These are phyloP conservation scores for Coemansia sp. DNA, from an alignment of 192 early-diverging fungal species.

Conservation along the genomic window DNA sequence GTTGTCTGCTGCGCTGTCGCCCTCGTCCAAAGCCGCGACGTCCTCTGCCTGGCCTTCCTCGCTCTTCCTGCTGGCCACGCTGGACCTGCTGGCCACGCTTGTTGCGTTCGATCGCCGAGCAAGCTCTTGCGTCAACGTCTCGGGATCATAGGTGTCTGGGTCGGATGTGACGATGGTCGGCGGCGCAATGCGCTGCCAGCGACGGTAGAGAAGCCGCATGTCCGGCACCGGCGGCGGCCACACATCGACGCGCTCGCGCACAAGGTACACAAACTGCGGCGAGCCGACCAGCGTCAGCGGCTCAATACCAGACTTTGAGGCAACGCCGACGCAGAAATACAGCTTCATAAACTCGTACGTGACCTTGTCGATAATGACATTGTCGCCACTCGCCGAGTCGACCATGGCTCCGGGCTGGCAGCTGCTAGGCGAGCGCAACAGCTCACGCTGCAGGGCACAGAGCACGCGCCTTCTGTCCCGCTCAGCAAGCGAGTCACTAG, in stretches of 20 bases:
- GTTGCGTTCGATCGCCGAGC: conserved; percentile 32
- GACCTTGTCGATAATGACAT: conserved; percentile 52
- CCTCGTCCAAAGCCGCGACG: not conserved
- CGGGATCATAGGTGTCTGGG: conserved; percentile 44
- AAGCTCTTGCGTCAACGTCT: conserved; percentile 32
- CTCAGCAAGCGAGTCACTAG: not conserved
- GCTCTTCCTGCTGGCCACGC: not conserved
- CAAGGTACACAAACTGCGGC: conserved; percentile 46
- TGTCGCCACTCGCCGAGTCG: conserved; percentile 45
- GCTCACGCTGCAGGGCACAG: conserved; percentile 21
- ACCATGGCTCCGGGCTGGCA: conserved; percentile 31
- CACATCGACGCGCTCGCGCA: conserved; percentile 51
- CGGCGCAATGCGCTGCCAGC: conserved; percentile 39
- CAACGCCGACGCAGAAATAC: conserved; percentile 45
- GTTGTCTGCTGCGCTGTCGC: not conserved
- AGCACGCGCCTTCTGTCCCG: conserved; percentile 6
- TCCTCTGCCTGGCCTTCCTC: not conserved
- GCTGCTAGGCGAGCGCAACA: conserved; percentile 27
- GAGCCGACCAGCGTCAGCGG: conserved; percentile 45
- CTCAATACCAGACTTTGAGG: conserved; percentile 14
- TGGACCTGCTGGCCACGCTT: conserved; percentile 11
- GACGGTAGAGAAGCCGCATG: conserved; percentile 40
- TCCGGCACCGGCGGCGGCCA: conserved; percentile 55
- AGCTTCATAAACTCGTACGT: conserved; percentile 56
- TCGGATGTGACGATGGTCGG: conserved; percentile 48